Base-by-base conservation (phyloP, 441 rosid genomes). In the Mallotus repandus region DNA sequence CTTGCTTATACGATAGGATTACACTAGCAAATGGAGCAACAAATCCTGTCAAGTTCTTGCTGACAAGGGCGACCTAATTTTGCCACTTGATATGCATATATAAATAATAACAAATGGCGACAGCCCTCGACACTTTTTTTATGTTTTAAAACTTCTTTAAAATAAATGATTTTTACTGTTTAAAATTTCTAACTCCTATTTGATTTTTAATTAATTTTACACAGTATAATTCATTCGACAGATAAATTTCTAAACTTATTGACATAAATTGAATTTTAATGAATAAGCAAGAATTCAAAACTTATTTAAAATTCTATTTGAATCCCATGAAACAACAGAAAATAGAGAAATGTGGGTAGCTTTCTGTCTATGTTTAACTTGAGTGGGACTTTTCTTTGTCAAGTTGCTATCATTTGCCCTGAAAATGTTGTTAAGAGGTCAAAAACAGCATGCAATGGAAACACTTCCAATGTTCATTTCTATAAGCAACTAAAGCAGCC, bases 391-490 rank as follows among this genome's bases (percentile, higher is more conserved):
- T 21, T 43, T 35, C 66, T 10, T 25, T 18, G 57, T 35, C 66
- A 63, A 43, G 35, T 58, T 57, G 59, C 63, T 43, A 52, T 52
- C 49, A 60, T n/a, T 54, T 67, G 73, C 41, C 62, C 50, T 19
- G 14, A 9, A 41, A 72, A 32, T 61, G 69, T 10, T 66, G 56
- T 29, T 54, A n/a, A 49, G 56, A 66, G 57, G 72, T 67, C 41
- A 67, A 38, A 59, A 35, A 35, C 67, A 61, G 50, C 14, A 50
- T 50, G 3, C 69, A 25, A 22, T 15, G n/a, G 45, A 25, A 66
- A 29, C 66, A 16, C 66, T 32, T 52, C 15, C 21, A 9, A 4
- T 50, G 6, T 15, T 52, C 19, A 9, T 67, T 57, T 69, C 5
- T 29, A 22, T 43, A 21, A 18, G 63, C 41, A 57, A 21, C 63